These are phyloP conservation scores for Raffaelea ambrosiae DNA, from an alignment of 2,329 filamentous ascomycete genomes.

Conservation along the genomic window DNA sequence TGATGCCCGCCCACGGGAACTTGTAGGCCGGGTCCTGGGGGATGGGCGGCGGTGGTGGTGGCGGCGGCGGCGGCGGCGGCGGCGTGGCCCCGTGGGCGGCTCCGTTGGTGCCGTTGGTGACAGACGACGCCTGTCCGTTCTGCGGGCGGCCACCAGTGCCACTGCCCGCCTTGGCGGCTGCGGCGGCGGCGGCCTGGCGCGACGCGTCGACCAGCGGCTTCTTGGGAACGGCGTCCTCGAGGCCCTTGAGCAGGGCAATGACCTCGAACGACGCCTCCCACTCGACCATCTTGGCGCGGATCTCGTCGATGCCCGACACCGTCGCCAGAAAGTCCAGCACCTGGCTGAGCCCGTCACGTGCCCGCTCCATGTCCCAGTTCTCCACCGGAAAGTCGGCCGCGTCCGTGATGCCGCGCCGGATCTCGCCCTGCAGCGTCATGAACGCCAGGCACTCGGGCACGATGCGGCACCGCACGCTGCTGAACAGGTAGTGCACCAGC, in stretches of 20 bases:
- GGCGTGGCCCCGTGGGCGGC: constrained; percentile 10
- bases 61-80: constrained; percentile 25
- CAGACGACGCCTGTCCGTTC: constrained; percentile 2
- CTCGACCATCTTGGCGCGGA: constrained; percentile 76
- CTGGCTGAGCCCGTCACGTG: constrained; percentile 89
- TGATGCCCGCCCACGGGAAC: constrained; percentile 66
- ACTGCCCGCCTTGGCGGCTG: not conserved
- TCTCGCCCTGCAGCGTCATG: constrained; percentile 87
- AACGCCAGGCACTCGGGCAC: constrained; percentile 92
- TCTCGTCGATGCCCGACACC: constrained; percentile 74
- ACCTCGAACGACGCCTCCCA: constrained; percentile 91
- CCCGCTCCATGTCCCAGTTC: constrained; percentile 94
- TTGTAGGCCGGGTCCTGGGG: constrained; percentile 57
- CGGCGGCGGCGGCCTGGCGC: constrained; percentile 9
- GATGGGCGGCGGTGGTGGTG: constrained; percentile 34
- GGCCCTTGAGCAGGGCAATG: constrained; percentile 73
- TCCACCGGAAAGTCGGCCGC: constrained; percentile 89
- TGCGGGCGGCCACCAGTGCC: not conserved
- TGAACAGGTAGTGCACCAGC: constrained; percentile 81
- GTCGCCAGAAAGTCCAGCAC: constrained; percentile 92
- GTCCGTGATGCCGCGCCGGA: constrained; percentile 65
- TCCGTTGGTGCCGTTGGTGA: constrained; percentile 20
- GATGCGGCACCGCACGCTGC: constrained; percentile 83
- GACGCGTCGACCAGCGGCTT: constrained; percentile 54
- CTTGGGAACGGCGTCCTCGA: constrained; percentile 82